Evolutionary conservation across 768 basidiomycete species (phyloP), one percentile per base, ranked within the genome.

Genomic region (Leucocoprinus birnbaumii): DNA sequence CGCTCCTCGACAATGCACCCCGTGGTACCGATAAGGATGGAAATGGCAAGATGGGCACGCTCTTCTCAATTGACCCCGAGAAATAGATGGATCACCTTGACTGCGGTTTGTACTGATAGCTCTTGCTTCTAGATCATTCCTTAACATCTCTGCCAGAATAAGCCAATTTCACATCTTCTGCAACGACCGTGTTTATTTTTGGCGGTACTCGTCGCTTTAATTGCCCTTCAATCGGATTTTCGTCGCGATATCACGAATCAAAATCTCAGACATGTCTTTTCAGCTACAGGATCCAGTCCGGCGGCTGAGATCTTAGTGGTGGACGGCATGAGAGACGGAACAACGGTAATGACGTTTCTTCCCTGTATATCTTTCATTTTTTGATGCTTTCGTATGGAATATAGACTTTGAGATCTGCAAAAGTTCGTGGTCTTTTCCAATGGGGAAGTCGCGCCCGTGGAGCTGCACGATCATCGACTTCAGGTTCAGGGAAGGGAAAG

Each of bases 201-300:
- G 31, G 48, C 40, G 4, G 3, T 31, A 25, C 18, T 14, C 26
- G 22, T 48, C 2, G 16, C 31, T 22, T 43, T 55, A 16, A 42
- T 48, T 34, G 31, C 21, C 11, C 26, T 55, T 48, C 46, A 41
- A 40, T 48, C 38, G 53, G 53, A 42, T 41, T 27, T 48, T 48
- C 25, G 24, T 48, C 47, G 37, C 53, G 27, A 43, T 3, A 48
- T 42, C 26, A 35, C 26, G 19, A 25, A 47, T 14, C 8, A 18
- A 35, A 18, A 0, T 40, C 3, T 2, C 18, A 25, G 37, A 35
- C 21, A 34, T 7, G 18, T 13, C 25, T 26, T 54, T 26, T 43
- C 40, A 34, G 22, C 19, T 13, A 26, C 16, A 41, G 21, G 3
- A 18, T 16, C 21, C 27, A 21, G 27, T 31, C 19, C 25, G 46